Conservation (phyloP, 805 yeast genomes). For the Yamadazyma philogaea region DNA sequence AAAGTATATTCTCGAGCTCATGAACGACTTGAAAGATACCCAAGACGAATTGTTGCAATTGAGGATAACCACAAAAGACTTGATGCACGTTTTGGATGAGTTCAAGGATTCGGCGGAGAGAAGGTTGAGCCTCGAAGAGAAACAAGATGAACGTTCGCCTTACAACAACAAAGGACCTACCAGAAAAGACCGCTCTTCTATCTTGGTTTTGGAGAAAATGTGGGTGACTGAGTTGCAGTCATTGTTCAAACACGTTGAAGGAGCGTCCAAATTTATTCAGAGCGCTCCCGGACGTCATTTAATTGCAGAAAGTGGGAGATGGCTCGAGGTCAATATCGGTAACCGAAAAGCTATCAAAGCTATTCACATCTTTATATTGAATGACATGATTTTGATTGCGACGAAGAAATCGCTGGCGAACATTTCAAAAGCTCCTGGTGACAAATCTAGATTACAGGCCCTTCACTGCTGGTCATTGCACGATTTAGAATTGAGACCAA, state of each 20-base stretch:
- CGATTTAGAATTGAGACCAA: conserved; percentile 50
- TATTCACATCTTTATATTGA: conserved; percentile 71
- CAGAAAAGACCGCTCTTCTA: conserved; percentile 62
- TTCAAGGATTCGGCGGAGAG: conserved; percentile 62
- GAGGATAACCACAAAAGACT: conserved; percentile 55
- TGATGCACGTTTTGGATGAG: conserved; percentile 56
- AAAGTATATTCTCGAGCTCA: conserved; percentile 55
- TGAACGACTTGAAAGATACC: conserved; percentile 59
- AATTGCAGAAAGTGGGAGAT: conserved; percentile 71
- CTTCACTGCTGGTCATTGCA: conserved; percentile 76
- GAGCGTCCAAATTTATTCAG: conserved; percentile 79
- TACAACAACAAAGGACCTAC: conserved; percentile 7
- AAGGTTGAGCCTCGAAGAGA: conserved; percentile 46
- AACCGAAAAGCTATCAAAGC: conserved; percentile 79
- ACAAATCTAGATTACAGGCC: conserved; percentile 52
- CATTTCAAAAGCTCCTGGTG: conserved; percentile 17
- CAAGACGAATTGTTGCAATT: conserved; percentile 61
- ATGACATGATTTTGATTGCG: conserved; percentile 75
- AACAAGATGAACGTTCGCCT: conserved; percentile 17
- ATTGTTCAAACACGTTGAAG: conserved; percentile 79
- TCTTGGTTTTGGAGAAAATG: conserved; percentile 69
- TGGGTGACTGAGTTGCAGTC: conserved; percentile 75
- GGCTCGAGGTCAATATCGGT: conserved; percentile 84
- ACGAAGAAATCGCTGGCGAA: conserved; percentile 41
- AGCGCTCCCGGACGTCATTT: conserved; percentile 79